phyloP scores from a whole-genome alignment of 495 filamentous ascomycete species.

The Rostrohypoxylon terebratum region DNA sequence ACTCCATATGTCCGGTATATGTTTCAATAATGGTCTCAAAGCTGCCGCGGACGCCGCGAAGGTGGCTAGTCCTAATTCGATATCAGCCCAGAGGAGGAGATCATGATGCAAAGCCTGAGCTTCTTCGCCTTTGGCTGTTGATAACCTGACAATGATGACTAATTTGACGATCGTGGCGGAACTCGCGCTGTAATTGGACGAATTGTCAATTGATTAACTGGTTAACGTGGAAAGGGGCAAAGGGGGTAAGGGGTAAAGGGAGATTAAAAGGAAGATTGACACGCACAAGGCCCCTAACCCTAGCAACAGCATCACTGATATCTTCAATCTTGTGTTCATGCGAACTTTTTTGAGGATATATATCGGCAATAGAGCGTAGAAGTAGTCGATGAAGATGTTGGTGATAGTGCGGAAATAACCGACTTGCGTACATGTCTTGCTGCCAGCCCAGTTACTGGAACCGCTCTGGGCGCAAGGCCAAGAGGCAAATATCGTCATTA shows the following conservation, averaged over 20 bases:
- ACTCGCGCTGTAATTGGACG: constrained; percentile 38
- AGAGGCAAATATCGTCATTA: constrained; percentile 48
- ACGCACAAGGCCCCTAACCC: constrained; percentile 47
- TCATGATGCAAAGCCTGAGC: constrained; percentile 42
- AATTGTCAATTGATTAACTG: constrained; percentile 1
- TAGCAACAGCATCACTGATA: constrained; percentile 42
- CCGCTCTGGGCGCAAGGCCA: constrained; percentile 46
- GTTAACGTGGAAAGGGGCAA: not conserved
- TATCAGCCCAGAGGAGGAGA: constrained; percentile 49
- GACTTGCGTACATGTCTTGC: constrained; percentile 39
- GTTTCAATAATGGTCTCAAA: constrained; percentile 42
- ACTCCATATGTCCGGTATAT: constrained; percentile 33
- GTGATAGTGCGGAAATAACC: constrained; percentile 48
- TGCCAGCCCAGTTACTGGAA: constrained; percentile 47
- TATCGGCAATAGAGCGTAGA: constrained; percentile 46
- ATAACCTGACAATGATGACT: constrained; percentile 44
- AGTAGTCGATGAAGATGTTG: constrained; percentile 51
- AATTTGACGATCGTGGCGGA: constrained; percentile 49
- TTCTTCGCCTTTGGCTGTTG: constrained; percentile 33
- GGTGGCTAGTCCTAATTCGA: constrained; percentile 48
- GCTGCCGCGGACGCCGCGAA: constrained; percentile 46
- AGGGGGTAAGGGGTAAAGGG: not conserved
- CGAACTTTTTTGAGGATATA: constrained; percentile 40
- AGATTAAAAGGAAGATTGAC: not conserved
- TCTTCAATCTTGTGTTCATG: constrained; percentile 39